Conservation (phyloP, 176 grass and related monocot genomes). For the Poa pratensis region DNA sequence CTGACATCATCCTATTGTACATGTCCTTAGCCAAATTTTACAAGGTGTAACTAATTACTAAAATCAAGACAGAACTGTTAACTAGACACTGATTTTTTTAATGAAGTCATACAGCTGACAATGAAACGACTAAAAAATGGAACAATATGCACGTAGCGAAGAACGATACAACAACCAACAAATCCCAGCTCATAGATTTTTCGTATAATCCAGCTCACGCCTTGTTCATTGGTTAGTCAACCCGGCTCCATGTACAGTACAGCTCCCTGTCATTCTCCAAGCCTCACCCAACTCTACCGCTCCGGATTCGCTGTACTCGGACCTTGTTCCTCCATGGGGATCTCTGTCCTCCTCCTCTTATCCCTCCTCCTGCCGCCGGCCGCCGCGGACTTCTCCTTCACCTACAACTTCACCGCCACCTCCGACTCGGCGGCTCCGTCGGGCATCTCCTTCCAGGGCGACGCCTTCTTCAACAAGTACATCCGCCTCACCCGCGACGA, state of each 20-base stretch:
- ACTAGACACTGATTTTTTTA: not conserved
- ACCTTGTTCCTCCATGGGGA: not conserved
- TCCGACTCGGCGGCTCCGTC: conserved; percentile 47
- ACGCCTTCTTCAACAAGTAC: conserved; percentile 81
- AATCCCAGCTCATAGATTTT: not conserved
- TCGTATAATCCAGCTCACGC: conserved; percentile 25
- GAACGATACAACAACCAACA: not conserved
- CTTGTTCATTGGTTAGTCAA: conserved; percentile 34
- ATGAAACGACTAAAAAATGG: no score
- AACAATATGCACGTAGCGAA: not conserved
- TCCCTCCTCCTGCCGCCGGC: conserved; percentile 25
- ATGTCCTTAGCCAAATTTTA: no score
- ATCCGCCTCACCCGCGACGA: conserved; percentile 73
- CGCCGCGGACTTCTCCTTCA: conserved; percentile 56
- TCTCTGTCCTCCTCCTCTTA: conserved; percentile 16
- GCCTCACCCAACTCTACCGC: not conserved
- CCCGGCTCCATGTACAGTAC: not conserved
- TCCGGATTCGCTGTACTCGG: no score
- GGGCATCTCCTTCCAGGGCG: conserved; percentile 74
- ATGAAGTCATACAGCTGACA: no score
- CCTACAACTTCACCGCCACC: conserved; percentile 68
- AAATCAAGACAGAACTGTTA: no score
- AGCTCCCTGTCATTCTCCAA: not conserved
- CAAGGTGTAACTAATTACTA: no score
- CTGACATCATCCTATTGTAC: no score